phyloP scores from a whole-genome alignment of 2,329 filamentous ascomycete species.

The Ophiostoma pallidulum region DNA sequence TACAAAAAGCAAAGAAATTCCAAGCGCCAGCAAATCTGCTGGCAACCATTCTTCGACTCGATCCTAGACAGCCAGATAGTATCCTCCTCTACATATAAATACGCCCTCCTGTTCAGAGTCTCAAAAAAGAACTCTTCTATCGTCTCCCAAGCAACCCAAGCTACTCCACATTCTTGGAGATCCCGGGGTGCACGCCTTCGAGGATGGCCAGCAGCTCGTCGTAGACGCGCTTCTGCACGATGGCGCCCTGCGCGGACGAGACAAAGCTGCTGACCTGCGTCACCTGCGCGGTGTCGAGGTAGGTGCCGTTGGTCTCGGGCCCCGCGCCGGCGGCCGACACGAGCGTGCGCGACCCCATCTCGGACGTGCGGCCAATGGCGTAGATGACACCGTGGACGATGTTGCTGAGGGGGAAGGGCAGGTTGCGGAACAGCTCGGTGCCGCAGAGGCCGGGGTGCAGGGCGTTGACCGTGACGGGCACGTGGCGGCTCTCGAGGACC shows the following conservation, averaged over 20 bases:
- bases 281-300: conserved; percentile 28
- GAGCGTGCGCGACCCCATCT: conserved; percentile 32
- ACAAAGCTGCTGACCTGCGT: conserved; percentile 24
- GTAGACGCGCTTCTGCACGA: conserved; percentile 30
- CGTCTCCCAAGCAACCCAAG: neutral
- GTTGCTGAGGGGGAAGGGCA: conserved; percentile 22
- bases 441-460: conserved; percentile 33
- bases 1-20: neutral
- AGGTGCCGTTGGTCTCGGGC: conserved; percentile 32
- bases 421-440: conserved; percentile 29
- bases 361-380: conserved; percentile 27
- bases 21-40: neutral
- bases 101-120: neutral
- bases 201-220: conserved; percentile 33
- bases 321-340: conserved; percentile 29
- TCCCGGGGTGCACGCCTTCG: conserved; percentile 32
- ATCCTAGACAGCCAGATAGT: neutral
- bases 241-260: conserved; percentile 28
- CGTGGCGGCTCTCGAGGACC: conserved; percentile 21
- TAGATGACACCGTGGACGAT: conserved; percentile 12
- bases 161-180: conserved; percentile 22
- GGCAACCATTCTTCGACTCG: no score
- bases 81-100: neutral
- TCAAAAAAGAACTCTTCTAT: neutral
- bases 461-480: conserved; percentile 29